A percentile compares a stretch with the other conserved stretches of the same genome.
phyloP scores from a whole-genome alignment of 495 filamentous ascomycete genomes.

The Hyphodiscus hymeniophilus region DNA sequence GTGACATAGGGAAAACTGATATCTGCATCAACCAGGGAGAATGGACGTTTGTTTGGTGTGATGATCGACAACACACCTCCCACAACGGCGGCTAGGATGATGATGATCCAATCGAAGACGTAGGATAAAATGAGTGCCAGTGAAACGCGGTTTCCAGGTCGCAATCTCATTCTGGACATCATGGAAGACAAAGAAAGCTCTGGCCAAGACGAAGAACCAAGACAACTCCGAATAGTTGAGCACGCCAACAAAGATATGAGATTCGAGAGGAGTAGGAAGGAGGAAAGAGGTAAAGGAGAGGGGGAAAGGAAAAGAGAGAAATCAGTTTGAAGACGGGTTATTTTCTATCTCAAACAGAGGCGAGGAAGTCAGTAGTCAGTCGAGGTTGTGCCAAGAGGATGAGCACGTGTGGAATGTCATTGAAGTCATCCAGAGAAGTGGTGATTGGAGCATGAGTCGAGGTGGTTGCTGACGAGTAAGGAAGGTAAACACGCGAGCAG shows the following conservation, averaged over 20 bases:
- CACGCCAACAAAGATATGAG: no score
- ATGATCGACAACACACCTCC: conserved; percentile 37
- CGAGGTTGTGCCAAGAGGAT: not conserved
- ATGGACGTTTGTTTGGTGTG: conserved; percentile 48
- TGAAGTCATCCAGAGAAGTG: not conserved
- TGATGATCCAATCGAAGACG: conserved; percentile 59
- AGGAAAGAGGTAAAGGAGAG: not conserved
- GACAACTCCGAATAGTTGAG: no score
- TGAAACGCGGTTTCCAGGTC: conserved; percentile 16
- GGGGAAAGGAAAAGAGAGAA: not conserved
- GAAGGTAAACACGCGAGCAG: no score
- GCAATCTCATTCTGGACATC: conserved; percentile 8
- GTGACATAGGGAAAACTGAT: conserved; percentile 66
- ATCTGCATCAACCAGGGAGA: conserved; percentile 39
- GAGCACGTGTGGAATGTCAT: not conserved
- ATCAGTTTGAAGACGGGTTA: not conserved
- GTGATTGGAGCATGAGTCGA: not conserved
- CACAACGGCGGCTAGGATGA: conserved; percentile 32
- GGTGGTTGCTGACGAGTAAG: no score
- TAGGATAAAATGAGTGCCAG: conserved; percentile 30
- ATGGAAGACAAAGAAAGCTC: not conserved
- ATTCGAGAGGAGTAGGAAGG: not conserved
- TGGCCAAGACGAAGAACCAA: not conserved
- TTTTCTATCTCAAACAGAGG: no score
- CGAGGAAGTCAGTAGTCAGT: no score